phyloP scores from a whole-genome alignment of 805 yeast species.

The Hanseniaspora vineae region DNA sequence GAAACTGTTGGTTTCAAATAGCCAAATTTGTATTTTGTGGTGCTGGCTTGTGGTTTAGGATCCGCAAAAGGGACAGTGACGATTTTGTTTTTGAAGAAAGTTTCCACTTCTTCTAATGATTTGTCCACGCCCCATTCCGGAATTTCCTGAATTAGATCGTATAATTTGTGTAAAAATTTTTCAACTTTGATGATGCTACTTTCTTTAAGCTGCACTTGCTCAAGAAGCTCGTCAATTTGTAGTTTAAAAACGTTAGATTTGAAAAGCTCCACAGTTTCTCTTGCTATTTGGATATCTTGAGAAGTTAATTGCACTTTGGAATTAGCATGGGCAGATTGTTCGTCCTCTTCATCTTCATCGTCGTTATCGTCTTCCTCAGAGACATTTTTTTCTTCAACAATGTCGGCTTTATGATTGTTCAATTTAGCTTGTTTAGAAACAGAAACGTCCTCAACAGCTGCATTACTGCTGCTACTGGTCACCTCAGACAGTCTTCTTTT shows the following conservation, averaged over 20 bases:
- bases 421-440: background rate
- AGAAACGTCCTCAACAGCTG: conserved; percentile 4
- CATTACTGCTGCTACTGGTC: background rate
- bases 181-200: conserved; percentile 53
- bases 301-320: conserved; percentile 35
- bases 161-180: conserved; percentile 59
- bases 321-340: background rate
- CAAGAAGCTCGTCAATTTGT: conserved; percentile 82
- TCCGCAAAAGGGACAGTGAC: conserved; percentile 77
- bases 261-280: conserved; percentile 89
- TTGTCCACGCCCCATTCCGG: conserved; percentile 38
- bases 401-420: too few relatives aligned
- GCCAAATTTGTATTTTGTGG: conserved; percentile 57
- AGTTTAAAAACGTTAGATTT: conserved; percentile 90
- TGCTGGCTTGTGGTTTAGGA: conserved; percentile 55
- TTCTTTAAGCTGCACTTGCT: conserved; percentile 68
- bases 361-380: conserved; percentile 3
- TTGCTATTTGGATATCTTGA: conserved; percentile 79
- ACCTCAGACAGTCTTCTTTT: background rate
- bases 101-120: conserved; percentile 46
- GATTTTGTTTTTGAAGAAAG: conserved; percentile 35
- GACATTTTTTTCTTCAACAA: background rate
- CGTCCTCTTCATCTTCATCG: conserved; percentile 8
- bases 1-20: conserved; percentile 63
- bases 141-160: conserved; percentile 51